A percentile compares a stretch with the other conserved stretches of the same genome.
Evolutionary conservation across 2,329 filamentous ascomycete species (phyloP).

Genomic region (Exophiala alcalophila): DNA sequence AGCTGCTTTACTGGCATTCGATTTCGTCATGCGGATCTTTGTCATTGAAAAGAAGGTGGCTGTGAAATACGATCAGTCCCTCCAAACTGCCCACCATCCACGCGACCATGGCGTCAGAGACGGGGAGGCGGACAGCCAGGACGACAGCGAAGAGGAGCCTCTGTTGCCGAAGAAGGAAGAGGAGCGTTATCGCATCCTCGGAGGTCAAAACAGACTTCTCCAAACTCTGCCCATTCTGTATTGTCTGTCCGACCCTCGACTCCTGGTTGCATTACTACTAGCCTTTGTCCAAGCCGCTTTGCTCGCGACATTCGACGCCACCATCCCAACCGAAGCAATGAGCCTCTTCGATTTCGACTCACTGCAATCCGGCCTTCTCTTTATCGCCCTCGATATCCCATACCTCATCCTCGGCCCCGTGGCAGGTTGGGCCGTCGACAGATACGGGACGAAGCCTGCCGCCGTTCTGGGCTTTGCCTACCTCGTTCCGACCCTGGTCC

Average conservation of each 20-base stretch:
- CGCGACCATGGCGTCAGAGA: constrained; percentile 30
- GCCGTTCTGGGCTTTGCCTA: constrained; percentile 32
- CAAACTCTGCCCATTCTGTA: constrained; percentile 38
- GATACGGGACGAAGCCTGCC: constrained; percentile 37
- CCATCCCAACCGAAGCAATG: constrained; percentile 29
- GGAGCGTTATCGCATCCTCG: constrained; percentile 44
- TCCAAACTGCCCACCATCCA: constrained; percentile 5
- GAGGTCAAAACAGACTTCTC: constrained; percentile 41
- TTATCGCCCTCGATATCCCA: constrained; percentile 42
- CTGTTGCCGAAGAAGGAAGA: constrained; percentile 39
- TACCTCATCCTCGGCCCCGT: constrained; percentile 28
- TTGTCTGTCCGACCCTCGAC: constrained; percentile 22
- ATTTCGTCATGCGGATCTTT: constrained; percentile 58
- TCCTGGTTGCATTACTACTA: constrained; percentile 27
- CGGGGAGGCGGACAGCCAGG: constrained; percentile 21
- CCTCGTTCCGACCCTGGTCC: constrained; percentile 26
- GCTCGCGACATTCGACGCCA: constrained; percentile 30
- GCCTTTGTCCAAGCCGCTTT: constrained; percentile 28
- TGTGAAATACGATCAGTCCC: constrained; percentile 39
- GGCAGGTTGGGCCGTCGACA: constrained; percentile 43
- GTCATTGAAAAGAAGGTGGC: constrained; percentile 64
- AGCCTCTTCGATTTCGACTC: constrained; percentile 28
- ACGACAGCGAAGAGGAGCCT: constrained; percentile 38
- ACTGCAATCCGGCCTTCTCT: constrained; percentile 39
- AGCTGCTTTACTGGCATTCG: constrained; percentile 53